These are phyloP conservation scores for Thalassiosira mediterranea DNA, from an alignment of 352 stramenopile species.

Conservation along the genomic window DNA sequence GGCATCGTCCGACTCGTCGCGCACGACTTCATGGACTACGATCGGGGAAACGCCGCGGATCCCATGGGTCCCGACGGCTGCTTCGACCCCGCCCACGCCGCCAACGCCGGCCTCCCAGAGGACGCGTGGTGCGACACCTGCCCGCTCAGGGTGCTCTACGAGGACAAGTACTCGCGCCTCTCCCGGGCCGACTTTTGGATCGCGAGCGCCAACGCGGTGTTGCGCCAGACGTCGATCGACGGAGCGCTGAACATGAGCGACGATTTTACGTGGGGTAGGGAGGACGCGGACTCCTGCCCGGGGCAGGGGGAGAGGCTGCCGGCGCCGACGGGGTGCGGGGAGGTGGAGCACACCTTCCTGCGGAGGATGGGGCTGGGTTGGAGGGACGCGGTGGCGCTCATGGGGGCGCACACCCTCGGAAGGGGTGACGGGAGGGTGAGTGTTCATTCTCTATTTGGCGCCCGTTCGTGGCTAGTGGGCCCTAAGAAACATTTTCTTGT, in stretches of 20 bases:
- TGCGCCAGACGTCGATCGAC: slow-evolving; percentile 46
- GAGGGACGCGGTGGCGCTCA: slow-evolving; percentile 59
- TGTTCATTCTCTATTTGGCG: not conserved
- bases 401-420: slow-evolving; percentile 63
- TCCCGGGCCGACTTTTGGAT: slow-evolving; percentile 73
- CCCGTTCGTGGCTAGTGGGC: not conserved
- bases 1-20: slow-evolving; percentile 46
- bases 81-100: slow-evolving; percentile 45
- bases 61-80: slow-evolving; percentile 59
- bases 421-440: slow-evolving; percentile 32
- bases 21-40: slow-evolving; percentile 73
- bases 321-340: slow-evolving; percentile 23
- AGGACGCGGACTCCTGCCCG: slow-evolving; percentile 43
- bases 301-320: slow-evolving; percentile 43
- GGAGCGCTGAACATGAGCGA: slow-evolving; percentile 53
- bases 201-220: slow-evolving; percentile 50
- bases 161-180: slow-evolving; percentile 48
- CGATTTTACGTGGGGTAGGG: slow-evolving; percentile 51
- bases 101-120: slow-evolving; percentile 48
- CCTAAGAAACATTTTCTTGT: not conserved
- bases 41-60: slow-evolving; percentile 18
- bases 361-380: slow-evolving; percentile 56
- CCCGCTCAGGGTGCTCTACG: slow-evolving; percentile 43
- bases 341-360: slow-evolving; percentile 55
- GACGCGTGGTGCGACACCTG: slow-evolving; percentile 56